Conservation (phyloP, 495 filamentous ascomycete species). For the Trichodelitschia bisporula region DNA sequence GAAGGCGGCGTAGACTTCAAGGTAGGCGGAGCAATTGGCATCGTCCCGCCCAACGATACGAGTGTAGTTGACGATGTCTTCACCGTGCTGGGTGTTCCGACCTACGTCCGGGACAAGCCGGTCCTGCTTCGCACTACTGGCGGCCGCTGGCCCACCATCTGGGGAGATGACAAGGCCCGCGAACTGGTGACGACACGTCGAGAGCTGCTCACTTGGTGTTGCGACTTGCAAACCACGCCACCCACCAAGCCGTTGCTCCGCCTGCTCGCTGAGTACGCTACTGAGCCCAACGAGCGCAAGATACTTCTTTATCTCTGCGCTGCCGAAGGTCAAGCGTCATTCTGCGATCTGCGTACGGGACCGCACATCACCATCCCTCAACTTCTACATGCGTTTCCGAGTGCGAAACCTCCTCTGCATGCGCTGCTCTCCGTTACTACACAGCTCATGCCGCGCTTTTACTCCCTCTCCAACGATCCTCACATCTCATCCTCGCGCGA, state of each 20-base stretch:
- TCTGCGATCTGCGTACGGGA: constrained; percentile 85
- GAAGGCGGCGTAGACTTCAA: constrained; percentile 79
- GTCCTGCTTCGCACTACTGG: constrained; percentile 48
- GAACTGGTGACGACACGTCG: constrained; percentile 69
- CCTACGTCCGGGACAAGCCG: constrained; percentile 55
- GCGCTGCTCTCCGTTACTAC: constrained; percentile 57
- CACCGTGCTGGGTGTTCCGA: constrained; percentile 51
- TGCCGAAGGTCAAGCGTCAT: constrained; percentile 75
- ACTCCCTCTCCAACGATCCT: constrained; percentile 90
- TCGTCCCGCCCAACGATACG: constrained; percentile 65
- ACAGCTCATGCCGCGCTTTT: constrained; percentile 88
- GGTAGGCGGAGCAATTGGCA: constrained; percentile 84
- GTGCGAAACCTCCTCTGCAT: constrained; percentile 62
- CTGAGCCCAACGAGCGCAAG: constrained; percentile 60
- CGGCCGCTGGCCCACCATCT: constrained; percentile 92
- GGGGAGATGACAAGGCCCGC: constrained; percentile 74
- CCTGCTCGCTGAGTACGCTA: constrained; percentile 62
- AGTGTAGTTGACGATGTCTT: constrained; percentile 62
- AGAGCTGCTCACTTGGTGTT: constrained; percentile 84
- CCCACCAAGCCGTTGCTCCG: constrained; percentile 77
- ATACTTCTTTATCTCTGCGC: constrained; percentile 65
- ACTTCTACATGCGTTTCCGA: constrained; percentile 78
- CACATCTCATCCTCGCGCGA: constrained; percentile 48
- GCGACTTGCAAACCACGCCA: constrained; percentile 75
- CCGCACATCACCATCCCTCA: constrained; percentile 66